Conservation (phyloP, 495 filamentous ascomycete genomes). For the Hypoxylon trugodes region DNA sequence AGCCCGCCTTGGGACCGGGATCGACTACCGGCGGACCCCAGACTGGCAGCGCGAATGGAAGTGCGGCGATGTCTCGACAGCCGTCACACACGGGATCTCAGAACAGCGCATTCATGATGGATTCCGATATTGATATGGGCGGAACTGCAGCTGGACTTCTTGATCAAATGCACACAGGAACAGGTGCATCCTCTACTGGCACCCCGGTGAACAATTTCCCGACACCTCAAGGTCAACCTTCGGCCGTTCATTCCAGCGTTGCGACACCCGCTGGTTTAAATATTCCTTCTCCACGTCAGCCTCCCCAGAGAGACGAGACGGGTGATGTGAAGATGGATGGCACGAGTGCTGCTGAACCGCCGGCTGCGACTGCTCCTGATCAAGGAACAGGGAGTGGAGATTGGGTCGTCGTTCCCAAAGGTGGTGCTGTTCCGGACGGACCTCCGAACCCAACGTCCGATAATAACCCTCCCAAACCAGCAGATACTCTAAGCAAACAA, state of each 20-base stretch:
- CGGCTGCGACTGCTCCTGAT: conserved; percentile 45
- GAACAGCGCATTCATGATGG: conserved; percentile 61
- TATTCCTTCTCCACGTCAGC: conserved; percentile 45
- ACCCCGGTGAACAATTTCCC: conserved; percentile 58
- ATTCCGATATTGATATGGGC: conserved; percentile 73
- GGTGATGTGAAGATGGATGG: conserved; percentile 51
- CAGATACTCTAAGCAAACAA: conserved; percentile 45
- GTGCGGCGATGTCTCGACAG: conserved; percentile 52
- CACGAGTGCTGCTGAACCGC: conserved; percentile 30
- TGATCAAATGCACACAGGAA: conserved; percentile 68
- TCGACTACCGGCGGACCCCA: conserved; percentile 35
- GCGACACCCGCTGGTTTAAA: conserved; percentile 56
- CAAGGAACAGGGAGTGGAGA: conserved; percentile 57
- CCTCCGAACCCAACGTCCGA: conserved; percentile 24
- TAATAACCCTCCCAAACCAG: conserved; percentile 17
- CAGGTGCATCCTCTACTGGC: conserved; percentile 61
- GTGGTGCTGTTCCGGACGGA: conserved; percentile 46
- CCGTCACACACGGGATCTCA: conserved; percentile 57
- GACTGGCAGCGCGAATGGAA: conserved; percentile 20
- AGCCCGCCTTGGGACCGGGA: conserved; percentile 17
- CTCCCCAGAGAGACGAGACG: conserved; percentile 30
- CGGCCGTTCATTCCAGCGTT: conserved; percentile 52
- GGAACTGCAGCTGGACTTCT: conserved; percentile 67
- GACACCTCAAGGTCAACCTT: conserved; percentile 54
- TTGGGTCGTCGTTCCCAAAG: conserved; percentile 64